Evolutionary conservation across 176 grass and related monocot species (phyloP), one percentile per base, ranked within the genome.

Genomic region (Pontederia paniculata): DNA sequence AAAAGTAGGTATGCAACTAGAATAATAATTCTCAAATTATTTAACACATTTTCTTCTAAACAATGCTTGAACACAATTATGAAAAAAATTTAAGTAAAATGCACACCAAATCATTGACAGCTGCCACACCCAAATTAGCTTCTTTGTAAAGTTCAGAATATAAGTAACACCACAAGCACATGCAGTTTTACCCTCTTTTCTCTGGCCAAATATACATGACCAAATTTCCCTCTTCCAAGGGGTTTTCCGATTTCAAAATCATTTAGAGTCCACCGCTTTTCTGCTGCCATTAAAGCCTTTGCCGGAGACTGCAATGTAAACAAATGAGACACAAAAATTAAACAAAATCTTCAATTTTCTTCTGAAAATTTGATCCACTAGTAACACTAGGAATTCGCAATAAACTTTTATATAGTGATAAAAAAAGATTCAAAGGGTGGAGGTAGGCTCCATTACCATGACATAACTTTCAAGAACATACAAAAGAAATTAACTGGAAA

Each of bases 241-340:
- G 93, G 83, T 23, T 84, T 98, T 11, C 93, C 93, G 9, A 98
- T 74, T 3, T 98, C 86, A 1, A 98, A 98, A 48, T 98, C 93
- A 0, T 69, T 80, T 14, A 98, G 19, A 0, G 77, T 80, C 93
- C 93, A 98, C 45, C 83, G 52, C 78, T 82, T 98, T 57, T 84
- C 93, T 48, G 68, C 72, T n/a, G 66, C 52, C 28, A 0, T 37
- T 0, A 55, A 71, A 46, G 73, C 75, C 6, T 77, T 55, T 3
- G 65, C 65, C 57, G 65, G 57, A 73, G 81, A 55, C 71, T 78
- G 57, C 22, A 10, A 66, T 17, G 51, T 11, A 17, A 14, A 72
- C 62, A 45, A 42, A 2, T 62, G 18, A 6, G 14, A n/a, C 44
- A 7, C 23, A 74, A 41, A 9, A 62, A 8, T 1, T 9, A 12